Base-by-base conservation (phyloP, 208 protist genomes). In the Crithidia expoeki region DNA sequence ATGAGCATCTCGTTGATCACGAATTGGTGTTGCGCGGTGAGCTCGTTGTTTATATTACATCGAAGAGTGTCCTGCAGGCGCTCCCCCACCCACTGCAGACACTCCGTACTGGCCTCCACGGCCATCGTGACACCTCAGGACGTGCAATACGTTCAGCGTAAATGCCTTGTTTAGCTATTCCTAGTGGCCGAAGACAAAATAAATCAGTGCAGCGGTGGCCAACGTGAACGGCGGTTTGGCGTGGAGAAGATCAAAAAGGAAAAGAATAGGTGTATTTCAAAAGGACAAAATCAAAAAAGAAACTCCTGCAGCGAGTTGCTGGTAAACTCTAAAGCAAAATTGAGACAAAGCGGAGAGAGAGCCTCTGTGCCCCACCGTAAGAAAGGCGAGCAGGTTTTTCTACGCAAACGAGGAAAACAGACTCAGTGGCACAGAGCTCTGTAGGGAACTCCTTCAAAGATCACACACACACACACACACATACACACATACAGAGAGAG, bases 1-100 rank as follows among this genome's bases (percentile, higher is more conserved):
- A 97, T 82, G 28, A 97, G 83, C 75, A 97, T 95, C 64, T 95
- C 88, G 58, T 79, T 85, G 59, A 94, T 80, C 12, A 88, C 65
- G 58, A 79, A 67, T 33, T 83, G 77, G 58, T 90, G 77, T 23
- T 83, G 72, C 17, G 79, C 52, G 0, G 69, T 81, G 47, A 95
- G 69, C 21, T 92, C 83, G 2, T 40, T 63, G 36, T 80, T 55
- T 23, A 73, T 53, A 9, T 42, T 67, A 63, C 80, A 86, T 42
- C 69, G 62, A n/a, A 97, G 80, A 44, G 84, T 85, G 56, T 89
- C 80, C 53, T 76, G 34, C 27, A 97, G 75, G 21, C 82, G 82
- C 34, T 72, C 74, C 56, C 90, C 65, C 55, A 97, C 63, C 90
- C 93, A 97, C 50, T 69, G 55, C 72, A 83, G 79, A 68, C 90